Evolutionary conservation across 352 stramenopile genomes (phyloP), one percentile per base, ranked within the genome.

Genomic region (Globisporangium solare): DNA sequence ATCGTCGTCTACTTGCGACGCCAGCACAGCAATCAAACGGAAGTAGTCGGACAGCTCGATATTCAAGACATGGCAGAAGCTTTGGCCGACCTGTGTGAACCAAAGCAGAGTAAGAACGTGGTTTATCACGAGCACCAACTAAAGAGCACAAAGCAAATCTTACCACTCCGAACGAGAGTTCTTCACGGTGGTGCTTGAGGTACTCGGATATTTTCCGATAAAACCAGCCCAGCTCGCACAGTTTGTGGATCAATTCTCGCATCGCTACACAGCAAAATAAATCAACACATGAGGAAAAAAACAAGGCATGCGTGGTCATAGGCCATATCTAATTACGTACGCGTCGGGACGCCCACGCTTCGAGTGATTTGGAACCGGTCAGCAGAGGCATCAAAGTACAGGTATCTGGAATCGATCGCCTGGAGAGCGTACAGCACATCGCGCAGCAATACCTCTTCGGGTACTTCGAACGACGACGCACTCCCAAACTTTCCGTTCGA

Each of bases 41-140:
- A 94, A 97, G 68, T 97, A 98, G 54, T 95, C 87, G 1, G 76
- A 88, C n/a, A 98, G 61, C 55, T 97, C 88, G 15, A 89, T 79
- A 56, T 97, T 92, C 11, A 98, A 71, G 15, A 91, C 79, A 58
- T 96, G 85, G 14, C 83, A 94, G 61, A 97, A 97, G 57, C 86
- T 95, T 63, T 96, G 88, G 0, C 76, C 80, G 14, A 95, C 83
- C 77, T 92, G 58, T 5, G 46, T 40, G 49, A n/a, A 53, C 17
- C 40, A 22, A 6, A 58, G 40, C 10, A 60, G 56, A 3, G 17
- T 61, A 6, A 63, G n/a, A n/a, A 22, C 18, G 51, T 37, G 10
- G 14, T 27, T 20, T 51, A 2, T 18, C 31, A 6, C 10, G 4
- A 42, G 17, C 22, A 2, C n/a, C 5, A 17, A 6, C 6, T 43